Evolutionary conservation across 768 basidiomycete species (phyloP).

Genomic region (Gymnopilus dilepis): DNA sequence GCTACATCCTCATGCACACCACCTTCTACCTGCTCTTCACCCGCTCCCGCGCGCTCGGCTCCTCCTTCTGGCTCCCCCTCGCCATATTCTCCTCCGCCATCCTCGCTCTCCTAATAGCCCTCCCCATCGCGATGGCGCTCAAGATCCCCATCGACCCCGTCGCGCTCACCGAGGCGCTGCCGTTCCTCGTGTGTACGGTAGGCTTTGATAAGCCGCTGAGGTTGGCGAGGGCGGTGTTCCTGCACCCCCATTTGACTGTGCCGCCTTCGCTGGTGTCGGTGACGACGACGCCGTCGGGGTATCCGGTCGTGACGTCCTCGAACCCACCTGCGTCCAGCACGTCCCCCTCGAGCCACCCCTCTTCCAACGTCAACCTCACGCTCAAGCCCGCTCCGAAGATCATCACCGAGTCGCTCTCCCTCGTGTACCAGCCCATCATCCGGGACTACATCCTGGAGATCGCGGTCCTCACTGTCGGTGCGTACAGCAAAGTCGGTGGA

Average conservation of each 20-base stretch:
- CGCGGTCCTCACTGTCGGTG: constrained; percentile 86
- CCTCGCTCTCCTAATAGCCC: constrained; percentile 83
- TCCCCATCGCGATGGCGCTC: constrained; percentile 75
- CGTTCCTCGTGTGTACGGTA: constrained; percentile 96
- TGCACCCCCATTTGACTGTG: constrained; percentile 52
- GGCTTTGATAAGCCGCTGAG: constrained; percentile 98
- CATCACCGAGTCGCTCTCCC: constrained; percentile 81
- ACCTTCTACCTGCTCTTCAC: constrained; percentile 93
- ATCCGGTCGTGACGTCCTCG: constrained; percentile 21
- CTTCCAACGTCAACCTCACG: constrained; percentile 15
- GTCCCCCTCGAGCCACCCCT: constrained; percentile 36
- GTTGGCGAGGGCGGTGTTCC: constrained; percentile 88
- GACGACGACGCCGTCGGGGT: constrained; percentile 11
- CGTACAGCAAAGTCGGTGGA: constrained; percentile 85
- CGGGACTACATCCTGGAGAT: constrained; percentile 95
- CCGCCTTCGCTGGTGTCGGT: constrained; percentile 16
- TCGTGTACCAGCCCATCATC: constrained; percentile 83
- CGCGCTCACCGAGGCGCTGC: constrained; percentile 91
- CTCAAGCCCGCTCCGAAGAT: constrained; percentile 84
- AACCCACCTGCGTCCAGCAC: constrained; percentile 33
- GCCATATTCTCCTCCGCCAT: constrained; percentile 83
- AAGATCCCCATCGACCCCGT: constrained; percentile 92
- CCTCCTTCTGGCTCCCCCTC: constrained; percentile 57
- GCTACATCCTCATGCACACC: constrained; percentile 94
- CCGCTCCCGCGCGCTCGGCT: constrained; percentile 85